These are phyloP conservation scores for Wickerhamomyces sp. DNA, from an alignment of 1,139 yeast genomes.

Conservation along the genomic window DNA sequence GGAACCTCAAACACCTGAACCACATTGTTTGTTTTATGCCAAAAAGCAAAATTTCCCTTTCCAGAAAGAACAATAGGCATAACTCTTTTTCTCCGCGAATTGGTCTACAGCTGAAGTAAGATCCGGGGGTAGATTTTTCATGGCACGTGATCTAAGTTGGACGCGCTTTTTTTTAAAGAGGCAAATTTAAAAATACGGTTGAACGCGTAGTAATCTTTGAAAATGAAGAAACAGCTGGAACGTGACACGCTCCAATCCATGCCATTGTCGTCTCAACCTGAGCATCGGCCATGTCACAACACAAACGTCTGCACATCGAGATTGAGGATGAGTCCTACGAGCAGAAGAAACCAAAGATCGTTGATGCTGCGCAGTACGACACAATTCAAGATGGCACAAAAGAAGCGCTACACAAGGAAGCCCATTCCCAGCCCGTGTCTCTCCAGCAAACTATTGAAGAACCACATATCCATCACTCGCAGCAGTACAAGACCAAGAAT, in stretches of 20 bases:
- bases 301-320: slow-evolving; percentile 8
- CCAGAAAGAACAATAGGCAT: too few species aligned
- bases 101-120: too few species aligned
- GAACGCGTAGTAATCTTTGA: too few species aligned
- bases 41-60: too few species aligned
- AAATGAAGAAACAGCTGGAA: background rate
- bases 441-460: slow-evolving; percentile 10
- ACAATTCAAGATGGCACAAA: slow-evolving; percentile 13
- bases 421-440: slow-evolving; percentile 23
- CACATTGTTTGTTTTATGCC: too few species aligned
- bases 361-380: slow-evolving; percentile 9
- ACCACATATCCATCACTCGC: slow-evolving; percentile 19
- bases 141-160: background rate
- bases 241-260: too few species aligned
- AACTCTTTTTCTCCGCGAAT: too few species aligned
- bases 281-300: background rate
- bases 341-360: slow-evolving; percentile 14
- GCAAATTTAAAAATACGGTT: background rate
- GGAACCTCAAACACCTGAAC: too few species aligned
- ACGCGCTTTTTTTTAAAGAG: background rate
- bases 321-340: slow-evolving; percentile 7
- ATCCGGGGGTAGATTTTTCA: too few species aligned
- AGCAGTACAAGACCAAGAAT: slow-evolving; percentile 25
- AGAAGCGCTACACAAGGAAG: slow-evolving; percentile 19
- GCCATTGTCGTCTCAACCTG: too few species aligned